Evolutionary conservation across 2,329 filamentous ascomycete species (phyloP).

Genomic region (Phyllosticta capitalensis): DNA sequence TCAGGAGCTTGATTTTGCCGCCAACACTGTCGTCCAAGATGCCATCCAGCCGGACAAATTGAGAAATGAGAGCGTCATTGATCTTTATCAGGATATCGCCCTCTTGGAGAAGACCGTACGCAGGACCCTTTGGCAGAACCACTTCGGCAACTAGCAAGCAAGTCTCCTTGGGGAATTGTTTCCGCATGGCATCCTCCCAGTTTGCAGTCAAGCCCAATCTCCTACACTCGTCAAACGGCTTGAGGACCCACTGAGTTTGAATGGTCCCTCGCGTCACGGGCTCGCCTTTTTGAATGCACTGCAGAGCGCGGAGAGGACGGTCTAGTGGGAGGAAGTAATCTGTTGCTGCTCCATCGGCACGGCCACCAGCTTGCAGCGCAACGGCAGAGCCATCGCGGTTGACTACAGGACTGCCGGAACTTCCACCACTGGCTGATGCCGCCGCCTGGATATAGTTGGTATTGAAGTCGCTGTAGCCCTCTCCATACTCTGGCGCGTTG

Average conservation of each 20-base stretch:
- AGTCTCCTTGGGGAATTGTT: slow-evolving; percentile 81
- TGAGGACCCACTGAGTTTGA: slow-evolving; percentile 92
- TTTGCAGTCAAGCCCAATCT: slow-evolving; percentile 73
- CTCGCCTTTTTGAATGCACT: slow-evolving; percentile 69
- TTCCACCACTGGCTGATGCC: slow-evolving; percentile 90
- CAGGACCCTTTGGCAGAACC: slow-evolving; percentile 82
- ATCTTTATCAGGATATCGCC: slow-evolving; percentile 90
- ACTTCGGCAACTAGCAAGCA: slow-evolving; percentile 97
- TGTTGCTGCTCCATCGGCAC: slow-evolving; percentile 89
- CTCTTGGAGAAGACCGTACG: slow-evolving; percentile 78
- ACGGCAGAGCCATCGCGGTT: slow-evolving; percentile 90
- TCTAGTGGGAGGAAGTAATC: slow-evolving; percentile 96
- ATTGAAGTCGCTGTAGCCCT: slow-evolving; percentile 97
- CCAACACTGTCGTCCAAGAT: slow-evolving; percentile 85
- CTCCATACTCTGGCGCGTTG: slow-evolving; percentile 95
- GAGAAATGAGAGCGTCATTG: slow-evolving; percentile 84
- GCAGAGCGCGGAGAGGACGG: slow-evolving; percentile 74
- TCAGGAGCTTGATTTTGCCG: slow-evolving; percentile 63
- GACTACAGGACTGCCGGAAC: slow-evolving; percentile 95
- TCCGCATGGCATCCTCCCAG: slow-evolving; percentile 78
- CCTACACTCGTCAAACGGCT: slow-evolving; percentile 94
- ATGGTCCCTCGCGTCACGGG: slow-evolving; percentile 88
- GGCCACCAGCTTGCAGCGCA: slow-evolving; percentile 85
- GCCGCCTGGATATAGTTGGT: slow-evolving; percentile 96
- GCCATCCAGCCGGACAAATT: slow-evolving; percentile 85